Base-by-base conservation (phyloP, 192 early-diverging fungal genomes). In the Coemansia sp. region DNA sequence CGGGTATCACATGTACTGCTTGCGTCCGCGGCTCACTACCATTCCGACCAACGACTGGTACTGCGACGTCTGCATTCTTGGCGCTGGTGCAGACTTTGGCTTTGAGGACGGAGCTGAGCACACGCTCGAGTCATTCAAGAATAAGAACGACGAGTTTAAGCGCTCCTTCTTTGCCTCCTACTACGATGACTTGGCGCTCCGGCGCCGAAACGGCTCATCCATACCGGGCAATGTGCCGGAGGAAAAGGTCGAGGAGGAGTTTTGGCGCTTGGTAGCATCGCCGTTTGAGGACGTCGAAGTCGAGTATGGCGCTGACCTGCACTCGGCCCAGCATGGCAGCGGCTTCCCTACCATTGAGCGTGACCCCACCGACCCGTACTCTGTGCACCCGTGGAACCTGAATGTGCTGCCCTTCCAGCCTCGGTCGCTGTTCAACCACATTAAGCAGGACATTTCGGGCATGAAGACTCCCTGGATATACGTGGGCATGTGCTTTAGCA, bases 391-490 rank as follows among this genome's bases (percentile, higher is more conserved):
- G 10, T 95, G 92, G 89, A 96, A 98, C 68, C 80, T 98, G 10
- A 94, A 91, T 65, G 89, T 92, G 64, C 86, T 98, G 43, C 91
- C 96, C 5, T 83, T 88, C 57, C 80, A 94, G 21, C 83, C 85
- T 10, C 86, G 85, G n/a, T 94, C 92, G 3, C 85, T 98, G 21
- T 92, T 98, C 61, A 85, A 88, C 33, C 86, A 95, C 70, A 94
- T 98, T 66, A 88, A 89, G 53, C 89, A 91, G 56, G 94, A 97
- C 69, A 97, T 98, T 26, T 91, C 93, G 10, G 96, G 96, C 7
- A 96, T 98, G 92, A 97, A 93, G 91, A 86, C 93, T 2, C 96
- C 96, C 14, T 98, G 95, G 95, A 80, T 98, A 24, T 98, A 98
- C 62, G 90, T 97, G 3, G 96, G 96, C 14, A 95, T 95, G 94